phyloP scores from a whole-genome alignment of 352 stramenopile species.

The Pythium apleroticum region DNA sequence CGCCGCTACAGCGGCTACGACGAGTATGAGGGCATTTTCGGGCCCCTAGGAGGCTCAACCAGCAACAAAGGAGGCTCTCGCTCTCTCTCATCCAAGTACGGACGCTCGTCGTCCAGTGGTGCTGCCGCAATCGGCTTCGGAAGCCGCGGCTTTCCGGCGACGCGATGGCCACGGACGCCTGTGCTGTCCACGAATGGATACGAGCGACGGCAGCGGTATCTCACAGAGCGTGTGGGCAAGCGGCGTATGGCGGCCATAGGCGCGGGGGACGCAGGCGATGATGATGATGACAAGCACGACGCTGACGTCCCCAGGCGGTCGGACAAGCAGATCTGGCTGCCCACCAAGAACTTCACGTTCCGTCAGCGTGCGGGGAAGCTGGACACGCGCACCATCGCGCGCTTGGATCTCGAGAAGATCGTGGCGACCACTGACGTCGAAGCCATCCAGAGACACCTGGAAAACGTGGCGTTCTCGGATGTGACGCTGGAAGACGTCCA shows the following conservation, averaged over 20 bases:
- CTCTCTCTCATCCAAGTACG: conserved; percentile 5
- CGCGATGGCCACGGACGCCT: neutral
- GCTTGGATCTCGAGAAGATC: conserved; percentile 71
- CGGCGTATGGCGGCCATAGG: conserved; percentile 24
- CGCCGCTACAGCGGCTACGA: conserved; percentile 48
- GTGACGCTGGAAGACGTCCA: conserved; percentile 82
- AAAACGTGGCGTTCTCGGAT: conserved; percentile 82
- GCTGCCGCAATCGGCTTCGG: neutral
- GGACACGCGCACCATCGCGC: conserved; percentile 66
- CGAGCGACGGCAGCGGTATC: conserved; percentile 24
- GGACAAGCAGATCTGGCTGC: conserved; percentile 60
- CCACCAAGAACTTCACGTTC: conserved; percentile 72
- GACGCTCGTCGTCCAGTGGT: neutral
- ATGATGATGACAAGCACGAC: conserved; percentile 12
- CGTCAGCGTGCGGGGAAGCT: conserved; percentile 72
- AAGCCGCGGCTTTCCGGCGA: neutral
- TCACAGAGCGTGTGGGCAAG: conserved; percentile 26
- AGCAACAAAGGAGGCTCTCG: neutral
- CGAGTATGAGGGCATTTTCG: conserved; percentile 67
- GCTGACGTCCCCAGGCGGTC: conserved; percentile 9
- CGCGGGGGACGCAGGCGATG: conserved; percentile 15
- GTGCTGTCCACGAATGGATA: conserved; percentile 18
- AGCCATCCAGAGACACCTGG: conserved; percentile 60
- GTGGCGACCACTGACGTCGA: conserved; percentile 76
- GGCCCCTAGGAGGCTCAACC: conserved; percentile 32